These are phyloP conservation scores for Anthracocystis panici-leucophaei DNA, from an alignment of 1,284 basidiomycete genomes.

Conservation along the genomic window DNA sequence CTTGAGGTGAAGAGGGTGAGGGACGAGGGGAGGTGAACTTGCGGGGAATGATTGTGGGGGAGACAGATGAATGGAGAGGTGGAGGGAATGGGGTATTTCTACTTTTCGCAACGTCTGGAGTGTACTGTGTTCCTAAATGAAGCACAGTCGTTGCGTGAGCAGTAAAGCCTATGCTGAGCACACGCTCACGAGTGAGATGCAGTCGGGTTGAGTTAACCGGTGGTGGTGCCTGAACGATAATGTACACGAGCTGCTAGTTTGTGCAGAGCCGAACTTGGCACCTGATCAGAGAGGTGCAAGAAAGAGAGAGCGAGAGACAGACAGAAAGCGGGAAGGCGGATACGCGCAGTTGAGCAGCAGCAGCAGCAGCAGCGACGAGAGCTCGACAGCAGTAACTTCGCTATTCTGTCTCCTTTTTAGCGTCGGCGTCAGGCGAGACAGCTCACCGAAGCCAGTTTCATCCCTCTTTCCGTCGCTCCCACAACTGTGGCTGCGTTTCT, in stretches of 20 bases:
- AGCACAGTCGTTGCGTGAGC: slow-evolving; percentile 1
- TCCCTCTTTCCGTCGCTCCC: background rate
- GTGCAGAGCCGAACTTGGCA: background rate
- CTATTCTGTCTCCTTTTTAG: background rate
- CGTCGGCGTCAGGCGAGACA: slow-evolving; percentile 1
- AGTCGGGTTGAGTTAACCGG: background rate
- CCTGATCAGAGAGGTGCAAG: background rate
- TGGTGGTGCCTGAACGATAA: slow-evolving; percentile 1
- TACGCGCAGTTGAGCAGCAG: slow-evolving; percentile 1
- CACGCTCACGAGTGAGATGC: background rate
- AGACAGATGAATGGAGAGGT: background rate
- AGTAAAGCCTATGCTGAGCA: background rate
- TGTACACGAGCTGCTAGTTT: too few relatives aligned
- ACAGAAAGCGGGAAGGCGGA: background rate
- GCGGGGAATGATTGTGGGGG: slow-evolving; percentile 4
- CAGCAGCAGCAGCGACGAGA: background rate
- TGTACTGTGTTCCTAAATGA: background rate
- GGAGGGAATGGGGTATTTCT: slow-evolving; percentile 8
- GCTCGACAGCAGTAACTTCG: background rate
- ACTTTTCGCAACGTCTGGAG: background rate
- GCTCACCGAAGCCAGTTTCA: background rate
- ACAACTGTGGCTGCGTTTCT: background rate
- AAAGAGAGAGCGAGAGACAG: background rate
- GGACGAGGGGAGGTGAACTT: background rate
- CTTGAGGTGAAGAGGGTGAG: slow-evolving; percentile 12